Evolutionary conservation across 2,329 filamentous ascomycete species (phyloP).

Genomic region (Capronia americana): DNA sequence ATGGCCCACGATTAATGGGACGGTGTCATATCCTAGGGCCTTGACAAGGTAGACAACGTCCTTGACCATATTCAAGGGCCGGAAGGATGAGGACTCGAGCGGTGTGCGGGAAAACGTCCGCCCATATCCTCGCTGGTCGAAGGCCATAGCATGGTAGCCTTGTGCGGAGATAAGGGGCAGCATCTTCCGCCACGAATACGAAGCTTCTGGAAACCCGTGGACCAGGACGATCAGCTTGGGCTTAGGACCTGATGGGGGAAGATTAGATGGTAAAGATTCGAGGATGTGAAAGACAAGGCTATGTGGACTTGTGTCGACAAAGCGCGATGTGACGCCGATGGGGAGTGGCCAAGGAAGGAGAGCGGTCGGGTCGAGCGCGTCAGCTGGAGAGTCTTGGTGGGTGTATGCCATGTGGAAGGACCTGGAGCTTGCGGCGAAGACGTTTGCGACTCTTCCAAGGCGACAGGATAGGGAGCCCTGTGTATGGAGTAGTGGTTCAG

Average conservation of each 20-base stretch:
- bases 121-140: constrained; percentile 72
- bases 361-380: constrained; percentile 32
- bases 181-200: constrained; percentile 72
- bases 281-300: constrained; percentile 65
- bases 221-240: constrained; percentile 37
- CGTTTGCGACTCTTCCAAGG: too few relatives aligned
- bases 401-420: constrained; percentile 37
- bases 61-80: constrained; percentile 64
- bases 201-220: constrained; percentile 69
- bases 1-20: constrained; percentile 68
- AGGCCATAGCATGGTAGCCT: constrained; percentile 70
- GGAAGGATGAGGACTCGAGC: constrained; percentile 51
- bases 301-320: constrained; percentile 61
- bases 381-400: constrained; percentile 32
- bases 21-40: constrained; percentile 64
- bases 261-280: constrained; percentile 33
- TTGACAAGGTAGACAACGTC: constrained; percentile 68
- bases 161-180: constrained; percentile 63
- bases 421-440: too few relatives aligned
- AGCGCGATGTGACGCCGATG: constrained; percentile 60
- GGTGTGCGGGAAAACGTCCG: constrained; percentile 63
- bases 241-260: constrained; percentile 24
- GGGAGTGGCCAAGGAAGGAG: constrained; percentile 62
- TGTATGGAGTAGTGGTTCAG: too few relatives aligned
- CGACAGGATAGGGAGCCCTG: too few relatives aligned